Conservation (phyloP, 1,284 basidiomycete species). For the Leccinum pseudoinsigne region DNA sequence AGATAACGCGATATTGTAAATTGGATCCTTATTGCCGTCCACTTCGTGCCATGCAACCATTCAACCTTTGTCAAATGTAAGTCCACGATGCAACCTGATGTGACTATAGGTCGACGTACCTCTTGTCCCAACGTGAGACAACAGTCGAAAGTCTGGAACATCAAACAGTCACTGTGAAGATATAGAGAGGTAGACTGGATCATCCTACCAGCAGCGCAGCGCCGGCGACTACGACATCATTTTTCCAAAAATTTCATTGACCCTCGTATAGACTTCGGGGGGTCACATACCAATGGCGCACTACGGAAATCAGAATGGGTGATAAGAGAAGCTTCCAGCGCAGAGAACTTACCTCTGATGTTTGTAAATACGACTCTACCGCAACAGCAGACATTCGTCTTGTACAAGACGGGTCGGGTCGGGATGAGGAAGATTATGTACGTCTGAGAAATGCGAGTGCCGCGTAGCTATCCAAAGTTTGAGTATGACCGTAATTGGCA, state of each 20-base stretch:
- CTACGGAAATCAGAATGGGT: constrained; percentile 1
- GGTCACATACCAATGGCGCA: constrained; percentile 16
- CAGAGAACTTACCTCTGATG: constrained; percentile 17
- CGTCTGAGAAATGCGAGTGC: not conserved
- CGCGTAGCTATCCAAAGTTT: not conserved
- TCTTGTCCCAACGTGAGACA: constrained; percentile 21
- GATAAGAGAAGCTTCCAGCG: not conserved
- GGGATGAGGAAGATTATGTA: not conserved
- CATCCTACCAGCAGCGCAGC: constrained; percentile 16
- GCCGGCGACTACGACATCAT: constrained; percentile 12
- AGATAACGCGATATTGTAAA: constrained; percentile 25
- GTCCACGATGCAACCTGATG: not conserved
- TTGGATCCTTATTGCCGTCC: constrained; percentile 21
- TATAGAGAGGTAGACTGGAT: not conserved
- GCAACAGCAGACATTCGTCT: constrained; percentile 13
- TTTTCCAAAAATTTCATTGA: not conserved
- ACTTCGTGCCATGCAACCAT: constrained; percentile 19
- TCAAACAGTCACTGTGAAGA: not conserved
- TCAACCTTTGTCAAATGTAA: constrained; percentile 11
- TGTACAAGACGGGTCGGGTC: not conserved
- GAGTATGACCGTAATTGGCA: not conserved
- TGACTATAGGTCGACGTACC: not conserved
- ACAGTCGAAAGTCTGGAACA: constrained; percentile 19
- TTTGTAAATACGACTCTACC: constrained; percentile 19
- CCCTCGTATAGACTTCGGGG: not conserved